Evolutionary conservation across 441 rosid genomes (phyloP), one percentile per base, ranked within the genome.

Genomic region (Adansonia gregorii): DNA sequence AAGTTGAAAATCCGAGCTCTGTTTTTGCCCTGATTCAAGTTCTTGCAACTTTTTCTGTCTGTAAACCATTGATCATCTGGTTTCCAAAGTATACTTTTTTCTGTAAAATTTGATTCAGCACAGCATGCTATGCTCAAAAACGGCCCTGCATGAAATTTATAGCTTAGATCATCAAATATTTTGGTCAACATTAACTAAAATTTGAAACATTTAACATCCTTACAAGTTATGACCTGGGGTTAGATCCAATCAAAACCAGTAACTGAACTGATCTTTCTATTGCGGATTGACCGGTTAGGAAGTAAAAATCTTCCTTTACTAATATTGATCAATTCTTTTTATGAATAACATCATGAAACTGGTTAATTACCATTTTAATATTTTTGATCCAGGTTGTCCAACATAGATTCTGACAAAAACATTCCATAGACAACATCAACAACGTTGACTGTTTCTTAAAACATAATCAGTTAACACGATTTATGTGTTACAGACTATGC

Each of bases 111-210:
- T 39, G 87, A 58, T 11, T 75, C 78, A 3, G 88, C 85, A 15
- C 96, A 89, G 80, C 94, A 87, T 76, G 87, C 87, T 83, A 90
- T 87, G 87, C 89, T 89, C 80, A 89, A 31, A 78, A 64, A 64
- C 35, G 84, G 84, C 2, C 79, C 96, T 90, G 89, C 87, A 84
- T 49, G 59, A 79, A 68, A 68, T 17, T 63, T 59, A 60, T 39
- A 76, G 11, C 60, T 67, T 22, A 54, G 68, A 67, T 8, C 43
- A 58, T 52, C 35, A 39, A 39, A 48, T 12, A 11, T 56, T 24
- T 8, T 22, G 20, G 14, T 74, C 55, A 56, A 46, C 22, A 24
- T 20, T 51, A 41, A 27, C 0, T 2, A 15, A 8, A 35, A 4
- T 31, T 14, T 19, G 0, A 12, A 27, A 20, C 41, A 68, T 2